Evolutionary conservation across 1,139 yeast genomes (phyloP), one percentile per base, ranked within the genome.

Genomic region (Zygotorulaspora mrakii): DNA sequence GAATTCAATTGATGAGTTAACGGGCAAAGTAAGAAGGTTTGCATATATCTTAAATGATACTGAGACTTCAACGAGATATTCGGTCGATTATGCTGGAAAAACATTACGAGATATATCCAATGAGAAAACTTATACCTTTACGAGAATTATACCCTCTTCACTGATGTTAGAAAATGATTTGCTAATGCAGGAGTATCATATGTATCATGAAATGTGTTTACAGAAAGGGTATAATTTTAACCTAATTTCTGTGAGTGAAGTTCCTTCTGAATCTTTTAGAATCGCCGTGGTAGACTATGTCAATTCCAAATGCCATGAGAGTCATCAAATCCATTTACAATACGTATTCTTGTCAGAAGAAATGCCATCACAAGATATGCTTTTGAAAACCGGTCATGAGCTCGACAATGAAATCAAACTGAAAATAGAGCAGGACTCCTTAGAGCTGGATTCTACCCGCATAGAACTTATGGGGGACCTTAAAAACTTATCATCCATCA

Each of bases 1-100:
- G 52, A 73, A 76, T 49, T 67, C 77, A 2, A 77, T 78, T 6
- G 71, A 75, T 64, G 73, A 75, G 32, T 57, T 69, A 34, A 64
- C 67, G 38, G 70, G 70, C 0, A 66, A 62, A 11, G 40, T 56
- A 4, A 47, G 65, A n/a, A 40, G 53, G 23, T 56, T 55, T 35
- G 56, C 54, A 5, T 57, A 57, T 29, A 39, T 54, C 3, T 47
- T 45, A 17, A 43, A 40, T 8, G 32, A 21, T 13, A 33, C 36
- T 27, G 31, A 40, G 5, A 27, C 39, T 11, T 20, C 30, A 11
- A 20, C 31, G 11, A 32, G 32, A 7, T 31, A 34, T 6, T 32
- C 22, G 2, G 44, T 55, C 10, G 53, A 56, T 32, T 56, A 50
- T 39, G 37, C 45, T 5, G 43, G 31, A 31, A 39, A 40, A 35